Evolutionary conservation across 129 eudicot species (phyloP), one percentile per base, ranked within the genome.

Genomic region (Lonicera japonica): DNA sequence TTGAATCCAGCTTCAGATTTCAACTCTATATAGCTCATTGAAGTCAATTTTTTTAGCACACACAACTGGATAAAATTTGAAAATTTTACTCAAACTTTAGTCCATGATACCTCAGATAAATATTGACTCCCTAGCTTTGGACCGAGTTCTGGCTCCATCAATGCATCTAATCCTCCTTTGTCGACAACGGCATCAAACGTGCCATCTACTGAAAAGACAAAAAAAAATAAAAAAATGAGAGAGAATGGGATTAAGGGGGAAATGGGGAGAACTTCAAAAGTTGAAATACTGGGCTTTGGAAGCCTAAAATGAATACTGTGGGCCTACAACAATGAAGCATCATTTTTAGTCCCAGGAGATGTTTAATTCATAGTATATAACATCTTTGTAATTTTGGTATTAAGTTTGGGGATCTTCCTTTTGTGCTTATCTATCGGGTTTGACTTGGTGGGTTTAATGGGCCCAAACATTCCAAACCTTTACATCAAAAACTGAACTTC

Each of bases 101-200:
- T 65, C 43, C 56, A 74, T 56, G 46, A 58, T 76, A 92, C 98
- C 98, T 92, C 98, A 23, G 84, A 81, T 59, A 92, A 75, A 70
- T 87, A 92, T 54, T 69, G 77, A 66, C 61, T 77, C 68, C 96
- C 98, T 53, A 92, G 76, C 58, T 63, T 75, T 17, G 95, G 74
- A 34, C 98, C 98, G 68, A 79, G 83, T 75, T 82, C 79, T 16
- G 96, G 98, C 77, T 87, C 98, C 98, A 92, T 92, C 67, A 87
- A 75, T 72, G 96, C 95, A 87, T 92, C 98, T 79, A 92, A 81
- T 55, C 98, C 96, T 59, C 98, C 98, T 60, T 92, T 87, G 53
- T 92, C 98, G 66, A 92, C 74, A 43, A 85, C 74, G 52, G 75
- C 81, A 68, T 85, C 88, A 67, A 92, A 92, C 29, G 82, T 64